These are phyloP conservation scores for Backusella tarrabulga DNA, from an alignment of 192 early-diverging fungal genomes.

Conservation along the genomic window DNA sequence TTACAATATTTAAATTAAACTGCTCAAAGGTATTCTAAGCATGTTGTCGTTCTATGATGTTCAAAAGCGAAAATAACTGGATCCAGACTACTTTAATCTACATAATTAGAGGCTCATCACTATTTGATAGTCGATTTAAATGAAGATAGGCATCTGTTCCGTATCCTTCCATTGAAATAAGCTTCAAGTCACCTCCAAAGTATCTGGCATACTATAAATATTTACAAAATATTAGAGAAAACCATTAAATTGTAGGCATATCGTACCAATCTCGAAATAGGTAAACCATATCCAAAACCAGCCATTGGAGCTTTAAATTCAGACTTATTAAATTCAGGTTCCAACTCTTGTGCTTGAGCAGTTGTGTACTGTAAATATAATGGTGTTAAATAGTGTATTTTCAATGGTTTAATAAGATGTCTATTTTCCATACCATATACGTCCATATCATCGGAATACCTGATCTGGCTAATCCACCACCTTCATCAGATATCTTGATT, in stretches of 20 bases:
- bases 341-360: conserved; percentile 66
- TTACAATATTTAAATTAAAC: too few species aligned
- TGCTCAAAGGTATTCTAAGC: not conserved
- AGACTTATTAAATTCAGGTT: conserved; percentile 70
- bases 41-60: not conserved
- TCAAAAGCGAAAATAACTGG: not conserved
- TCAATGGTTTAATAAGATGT: not conserved
- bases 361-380: conserved; percentile 56
- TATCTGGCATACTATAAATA: conserved; percentile 80
- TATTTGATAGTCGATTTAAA: conserved; percentile 84
- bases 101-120: conserved; percentile 78
- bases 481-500: conserved; percentile 95
- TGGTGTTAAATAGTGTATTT: not conserved
- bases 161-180: conserved; percentile 94
- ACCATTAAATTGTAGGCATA: not conserved
- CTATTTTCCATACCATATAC: conserved; percentile 62
- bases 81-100: conserved; percentile 25
- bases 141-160: conserved; percentile 97
- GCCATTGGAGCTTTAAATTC: conserved; percentile 80
- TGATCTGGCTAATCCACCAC: conserved; percentile 87
- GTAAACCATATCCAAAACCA: conserved; percentile 94
- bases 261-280: conserved; percentile 67
- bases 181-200: conserved; percentile 92
- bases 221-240: not conserved
- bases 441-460: conserved; percentile 92